A percentile compares a stretch with the other conserved stretches of the same genome.
These are phyloP conservation scores for Salvia splendens DNA, from an alignment of 257 asterid species.

Conservation along the genomic window DNA sequence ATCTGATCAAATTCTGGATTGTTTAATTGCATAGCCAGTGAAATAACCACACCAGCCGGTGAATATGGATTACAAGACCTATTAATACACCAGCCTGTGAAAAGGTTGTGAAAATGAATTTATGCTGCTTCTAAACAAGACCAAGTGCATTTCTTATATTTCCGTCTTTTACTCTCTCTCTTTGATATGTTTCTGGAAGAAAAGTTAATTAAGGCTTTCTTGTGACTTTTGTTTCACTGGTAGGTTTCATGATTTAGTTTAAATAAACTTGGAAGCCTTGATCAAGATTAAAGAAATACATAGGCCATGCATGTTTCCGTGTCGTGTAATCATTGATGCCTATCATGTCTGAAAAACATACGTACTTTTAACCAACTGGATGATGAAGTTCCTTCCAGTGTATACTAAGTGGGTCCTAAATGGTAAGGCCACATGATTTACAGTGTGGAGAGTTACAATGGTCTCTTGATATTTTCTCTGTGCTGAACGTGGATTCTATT, in stretches of 20 bases:
- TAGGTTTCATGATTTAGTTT: not conserved
- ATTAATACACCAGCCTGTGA: too few relatives aligned
- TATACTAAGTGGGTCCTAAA: slow-evolving; percentile 2
- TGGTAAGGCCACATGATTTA: not conserved
- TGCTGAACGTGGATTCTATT: not conserved
- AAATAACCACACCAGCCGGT: too few relatives aligned
- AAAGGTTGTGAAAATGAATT: too few relatives aligned
- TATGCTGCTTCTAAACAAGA: too few relatives aligned
- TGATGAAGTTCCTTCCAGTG: slow-evolving; percentile 8
- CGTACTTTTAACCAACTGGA: not conserved
- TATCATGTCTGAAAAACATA: too few relatives aligned
- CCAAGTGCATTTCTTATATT: too few relatives aligned
- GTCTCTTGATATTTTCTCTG: not conserved
- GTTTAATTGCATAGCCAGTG: too few relatives aligned
- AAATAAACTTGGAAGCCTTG: not conserved
- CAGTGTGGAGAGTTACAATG: not conserved
- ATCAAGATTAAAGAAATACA: not conserved
- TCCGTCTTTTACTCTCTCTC: too few relatives aligned
- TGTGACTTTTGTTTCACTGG: not conserved
- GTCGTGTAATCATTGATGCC: not conserved
- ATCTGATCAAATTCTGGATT: too few relatives aligned
- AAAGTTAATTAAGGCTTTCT: not conserved
- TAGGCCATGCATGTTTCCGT: not conserved
- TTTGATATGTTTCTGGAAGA: not conserved
- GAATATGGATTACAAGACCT: too few relatives aligned